Evolutionary conservation across 1,284 basidiomycete genomes (phyloP), one percentile per base, ranked within the genome.

Genomic region (Cryptococcus floricola): DNA sequence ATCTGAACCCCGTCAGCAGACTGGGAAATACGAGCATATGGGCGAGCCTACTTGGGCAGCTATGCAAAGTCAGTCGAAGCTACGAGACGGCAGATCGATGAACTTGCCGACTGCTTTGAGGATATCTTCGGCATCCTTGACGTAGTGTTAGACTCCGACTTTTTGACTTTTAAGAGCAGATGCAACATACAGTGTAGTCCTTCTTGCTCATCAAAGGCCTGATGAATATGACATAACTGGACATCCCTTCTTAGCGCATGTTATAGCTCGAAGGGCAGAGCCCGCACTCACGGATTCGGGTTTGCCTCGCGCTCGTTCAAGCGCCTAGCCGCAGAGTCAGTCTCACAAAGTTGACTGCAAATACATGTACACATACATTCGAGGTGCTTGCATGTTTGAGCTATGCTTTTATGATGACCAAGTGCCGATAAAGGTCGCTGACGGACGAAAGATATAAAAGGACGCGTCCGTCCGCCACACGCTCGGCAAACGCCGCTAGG

Each of bases 161-260:
- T 23, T 38, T 18, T 37, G 5, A 6, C 37, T 5, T 6, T 5
- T 6, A 23, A 28, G 1, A 27, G 4, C 10, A 39, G 4, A n/a
- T 18, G 8, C 9, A 12, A 48, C 70, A 51, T 34, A 74, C 74
- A 28, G 59, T 65, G 13, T 58, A 39, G 48, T 76, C 63, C 38
- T 59, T 60, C 59, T 69, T 69, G 9, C 57, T 57, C 44, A 57
- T 54, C 19, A 77, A 54, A 2, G 69, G 57, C 4, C 70, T 57
- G 18, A 76, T 77, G 54, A 75, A 76, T 13, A 65, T 71, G 39
- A 76, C 67, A 52, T 73, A 73, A 19, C 72, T 75, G 25, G 38
- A 18, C 25, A 27, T 27, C 4, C 53, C 12, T 49, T 37, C 18
- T 4, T 14, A 18, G 19, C 27, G 3, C 41, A 39, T 16, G 28